Conservation (phyloP, 352 stramenopile genomes). For the Aphanomyces astaci region DNA sequence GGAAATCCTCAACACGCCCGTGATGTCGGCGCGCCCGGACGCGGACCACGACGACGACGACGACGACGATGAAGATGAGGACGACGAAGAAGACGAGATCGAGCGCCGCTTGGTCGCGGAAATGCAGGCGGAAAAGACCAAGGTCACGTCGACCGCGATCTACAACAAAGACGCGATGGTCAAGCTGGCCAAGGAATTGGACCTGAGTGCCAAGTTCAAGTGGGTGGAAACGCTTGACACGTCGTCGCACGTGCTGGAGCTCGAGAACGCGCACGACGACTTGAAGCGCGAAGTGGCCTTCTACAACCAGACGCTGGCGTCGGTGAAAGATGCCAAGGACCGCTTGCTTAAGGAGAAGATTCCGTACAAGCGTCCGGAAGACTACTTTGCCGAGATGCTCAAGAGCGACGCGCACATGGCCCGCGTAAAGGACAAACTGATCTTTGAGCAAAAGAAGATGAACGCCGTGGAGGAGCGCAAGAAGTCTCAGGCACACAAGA, state of each 20-base stretch:
- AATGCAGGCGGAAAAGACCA: slow-evolving; percentile 43
- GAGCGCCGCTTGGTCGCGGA: slow-evolving; percentile 69
- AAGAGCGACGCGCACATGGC: slow-evolving; percentile 96
- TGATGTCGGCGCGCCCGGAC: slow-evolving; percentile 33
- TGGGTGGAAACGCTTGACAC: slow-evolving; percentile 81
- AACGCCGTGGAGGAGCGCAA: slow-evolving; percentile 96
- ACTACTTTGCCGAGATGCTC: slow-evolving; percentile 99
- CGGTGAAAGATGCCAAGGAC: slow-evolving; percentile 65
- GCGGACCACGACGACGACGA: slow-evolving; percentile 28
- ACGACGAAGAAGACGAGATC: slow-evolving; percentile 58
- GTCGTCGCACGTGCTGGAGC: slow-evolving; percentile 42
- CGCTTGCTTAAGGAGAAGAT: slow-evolving; percentile 46
- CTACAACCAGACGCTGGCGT: slow-evolving; percentile 90
- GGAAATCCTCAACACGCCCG: slow-evolving; percentile 77
- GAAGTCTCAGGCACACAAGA: slow-evolving; percentile 93
- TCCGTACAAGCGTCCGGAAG: slow-evolving; percentile 91
- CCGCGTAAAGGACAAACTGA: slow-evolving; percentile 97
- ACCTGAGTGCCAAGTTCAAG: slow-evolving; percentile 35
- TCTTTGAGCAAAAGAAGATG: slow-evolving; percentile 99
- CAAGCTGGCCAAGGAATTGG: slow-evolving; percentile 50
- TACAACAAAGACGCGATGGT: slow-evolving; percentile 69
- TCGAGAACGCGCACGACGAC: slow-evolving; percentile 80
- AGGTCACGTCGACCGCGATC: slow-evolving; percentile 34
- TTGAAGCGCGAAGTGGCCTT: slow-evolving; percentile 92
- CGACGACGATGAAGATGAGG: slow-evolving; percentile 41